Evolutionary conservation across 2,329 filamentous ascomycete genomes (phyloP), one percentile per base, ranked within the genome.

Genomic region (Thelonectria blattea): DNA sequence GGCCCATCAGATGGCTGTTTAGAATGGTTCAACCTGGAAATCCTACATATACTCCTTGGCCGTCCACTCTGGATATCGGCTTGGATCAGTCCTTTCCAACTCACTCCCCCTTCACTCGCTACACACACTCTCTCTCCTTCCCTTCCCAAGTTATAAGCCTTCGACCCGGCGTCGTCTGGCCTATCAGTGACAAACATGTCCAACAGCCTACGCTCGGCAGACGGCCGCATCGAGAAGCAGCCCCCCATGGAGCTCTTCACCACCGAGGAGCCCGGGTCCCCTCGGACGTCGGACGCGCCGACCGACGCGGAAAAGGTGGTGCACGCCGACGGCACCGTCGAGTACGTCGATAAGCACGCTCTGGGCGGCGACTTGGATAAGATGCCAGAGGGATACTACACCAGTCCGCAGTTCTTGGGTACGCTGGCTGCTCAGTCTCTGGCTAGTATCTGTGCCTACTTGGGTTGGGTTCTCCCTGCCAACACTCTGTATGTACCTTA

Each of bases 351-450:
- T 61, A 65, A 73, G 3, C 71, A 77, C 32, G 78, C 77, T 43
- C 68, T 81, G n/a, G 79, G 79, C 6, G 79, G 79, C 9, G 75
- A 77, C 3, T 57, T 75, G 5, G 72, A 74, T 6, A 67, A 69
- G 10, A 78, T 81, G 77, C 78, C 77, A 1, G 52, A 56, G 27
- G 77, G 78, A 12, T 80, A 80, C 68, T 80, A 75, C 64, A 68
- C 64, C 30, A 79, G 75, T 49, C 57, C 71, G 2, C 72, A 76
- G 45, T 80, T 80, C 60, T 70, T 80, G 34, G 76, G 78, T 5
- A 80, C 78, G 6, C 71, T 80, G 1, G 62, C 68, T 41, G 74
- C 75, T n/a, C 68, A 73, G 63, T 75, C 70, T 52, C 59, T 73
- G 3, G 74, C 68, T 14, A 75, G 69, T 51, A 74, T 74, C 47